These are phyloP conservation scores for Geotrichum restrictum DNA, from an alignment of 1,139 yeast species.

Conservation along the genomic window DNA sequence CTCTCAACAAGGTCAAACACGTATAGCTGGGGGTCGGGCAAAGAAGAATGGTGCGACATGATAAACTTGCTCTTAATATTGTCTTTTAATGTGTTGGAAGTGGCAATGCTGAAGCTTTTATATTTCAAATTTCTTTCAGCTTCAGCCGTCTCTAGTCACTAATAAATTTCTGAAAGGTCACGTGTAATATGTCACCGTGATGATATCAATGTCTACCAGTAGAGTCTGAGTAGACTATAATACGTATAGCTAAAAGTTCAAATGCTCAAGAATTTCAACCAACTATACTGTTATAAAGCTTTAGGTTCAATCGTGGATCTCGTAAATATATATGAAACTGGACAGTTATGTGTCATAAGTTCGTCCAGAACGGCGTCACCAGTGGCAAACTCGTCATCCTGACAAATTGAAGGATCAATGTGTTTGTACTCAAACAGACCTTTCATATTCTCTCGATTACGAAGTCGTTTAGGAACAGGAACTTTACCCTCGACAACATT, in stretches of 20 bases:
- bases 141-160: neutral
- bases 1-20: constrained; percentile 17
- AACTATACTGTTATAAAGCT: neutral
- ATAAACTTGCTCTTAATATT: neutral
- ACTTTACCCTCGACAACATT: constrained; percentile 31
- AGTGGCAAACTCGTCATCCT: constrained; percentile 6
- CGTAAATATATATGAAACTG: constrained; percentile 17
- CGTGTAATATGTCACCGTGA: constrained; percentile 7
- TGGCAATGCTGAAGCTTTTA: constrained; percentile 1
- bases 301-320: constrained; percentile 17
- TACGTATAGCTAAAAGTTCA: neutral
- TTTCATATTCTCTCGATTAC: constrained; percentile 43
- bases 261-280: neutral
- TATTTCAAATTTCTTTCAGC: neutral
- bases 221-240: neutral
- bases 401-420: constrained; percentile 37
- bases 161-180: constrained; percentile 1
- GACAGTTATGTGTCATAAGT: constrained; percentile 1
- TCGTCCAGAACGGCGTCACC: constrained; percentile 14
- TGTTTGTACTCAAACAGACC: constrained; percentile 59
- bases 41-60: constrained; percentile 12
- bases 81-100: neutral
- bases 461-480: constrained; percentile 26
- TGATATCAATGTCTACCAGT: neutral
- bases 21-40: constrained; percentile 17